phyloP scores from a whole-genome alignment of 805 yeast species.

The Metschnikowia borealis region DNA sequence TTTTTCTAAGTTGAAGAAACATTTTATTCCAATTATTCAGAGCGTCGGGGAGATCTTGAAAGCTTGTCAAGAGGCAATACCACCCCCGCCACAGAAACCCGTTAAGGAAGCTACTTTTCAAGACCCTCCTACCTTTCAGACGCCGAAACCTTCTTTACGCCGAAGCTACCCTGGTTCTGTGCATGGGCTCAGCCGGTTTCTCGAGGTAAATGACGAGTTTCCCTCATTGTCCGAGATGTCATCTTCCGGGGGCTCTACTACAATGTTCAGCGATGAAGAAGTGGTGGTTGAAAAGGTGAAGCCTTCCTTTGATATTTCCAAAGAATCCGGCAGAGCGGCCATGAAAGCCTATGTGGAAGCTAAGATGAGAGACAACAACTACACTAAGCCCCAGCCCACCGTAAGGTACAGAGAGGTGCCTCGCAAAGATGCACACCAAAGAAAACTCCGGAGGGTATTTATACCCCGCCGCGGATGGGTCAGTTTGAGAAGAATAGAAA shows the following conservation, averaged over 20 bases:
- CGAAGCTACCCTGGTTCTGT: conserved; percentile 1
- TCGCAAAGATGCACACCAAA: neutral
- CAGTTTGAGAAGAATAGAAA: neutral
- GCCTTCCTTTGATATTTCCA: conserved; percentile 12
- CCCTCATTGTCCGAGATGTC: neutral
- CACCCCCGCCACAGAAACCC: neutral
- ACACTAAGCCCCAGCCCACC: neutral
- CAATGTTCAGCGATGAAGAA: neutral
- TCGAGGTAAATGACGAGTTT: neutral
- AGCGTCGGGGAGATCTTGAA: neutral
- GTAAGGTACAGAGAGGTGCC: neutral
- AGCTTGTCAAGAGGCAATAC: neutral
- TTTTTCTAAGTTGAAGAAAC: neutral
- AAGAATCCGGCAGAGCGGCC: conserved; percentile 12
- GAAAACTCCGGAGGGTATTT: conserved; percentile 8
- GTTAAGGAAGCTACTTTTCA: neutral
- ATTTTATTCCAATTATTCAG: neutral
- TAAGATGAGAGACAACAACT: conserved; percentile 5
- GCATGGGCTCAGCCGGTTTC: conserved; percentile 1
- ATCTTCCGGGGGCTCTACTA: neutral
- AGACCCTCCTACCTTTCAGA: neutral
- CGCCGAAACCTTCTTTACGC: neutral
- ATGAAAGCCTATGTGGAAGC: conserved; percentile 10
- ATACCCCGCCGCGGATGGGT: conserved; percentile 15
- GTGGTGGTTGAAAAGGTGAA: neutral